phyloP scores from a whole-genome alignment of 768 basidiomycete species.

The Daedaleopsis nitida region DNA sequence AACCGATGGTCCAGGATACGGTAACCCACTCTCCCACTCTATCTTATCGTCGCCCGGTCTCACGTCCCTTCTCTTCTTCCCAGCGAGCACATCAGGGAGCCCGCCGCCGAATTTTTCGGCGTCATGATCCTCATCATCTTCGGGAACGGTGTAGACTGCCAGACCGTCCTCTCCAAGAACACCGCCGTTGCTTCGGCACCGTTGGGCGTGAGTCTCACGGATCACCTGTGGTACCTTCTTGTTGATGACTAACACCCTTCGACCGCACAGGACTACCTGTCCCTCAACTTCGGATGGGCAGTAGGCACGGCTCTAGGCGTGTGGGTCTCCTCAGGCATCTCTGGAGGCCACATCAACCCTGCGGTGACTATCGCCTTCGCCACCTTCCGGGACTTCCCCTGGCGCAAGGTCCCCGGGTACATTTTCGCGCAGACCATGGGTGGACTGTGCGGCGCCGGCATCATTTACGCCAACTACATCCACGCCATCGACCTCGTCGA shows the following conservation, averaged over 20 bases:
- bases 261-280: constrained; percentile 43
- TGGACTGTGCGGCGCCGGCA: constrained; percentile 55
- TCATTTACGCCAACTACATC: constrained; percentile 66
- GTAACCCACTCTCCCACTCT: constrained; percentile 34
- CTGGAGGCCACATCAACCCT: constrained; percentile 63
- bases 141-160: constrained; percentile 59
- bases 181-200: constrained; percentile 45
- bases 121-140: constrained; percentile 60
- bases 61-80: neutral
- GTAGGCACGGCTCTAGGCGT: constrained; percentile 65
- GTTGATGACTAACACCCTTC: neutral
- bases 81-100: constrained; percentile 48
- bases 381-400: constrained; percentile 72
- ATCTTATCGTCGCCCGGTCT: neutral
- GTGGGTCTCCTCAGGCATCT: constrained; percentile 66
- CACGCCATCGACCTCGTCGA: constrained; percentile 69
- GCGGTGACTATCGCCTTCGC: constrained; percentile 69
- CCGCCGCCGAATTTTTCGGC: constrained; percentile 66
- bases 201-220: constrained; percentile 49
- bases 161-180: constrained; percentile 52
- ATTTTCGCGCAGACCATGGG: constrained; percentile 66
- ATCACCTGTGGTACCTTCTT: neutral
- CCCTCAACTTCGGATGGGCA: constrained; percentile 59
- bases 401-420: constrained; percentile 77
- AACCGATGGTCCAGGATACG: constrained; percentile 60